Evolutionary conservation across 1,284 basidiomycete species (phyloP), one percentile per base, ranked within the genome.

Genomic region (Ceratobasidium theobromae): DNA sequence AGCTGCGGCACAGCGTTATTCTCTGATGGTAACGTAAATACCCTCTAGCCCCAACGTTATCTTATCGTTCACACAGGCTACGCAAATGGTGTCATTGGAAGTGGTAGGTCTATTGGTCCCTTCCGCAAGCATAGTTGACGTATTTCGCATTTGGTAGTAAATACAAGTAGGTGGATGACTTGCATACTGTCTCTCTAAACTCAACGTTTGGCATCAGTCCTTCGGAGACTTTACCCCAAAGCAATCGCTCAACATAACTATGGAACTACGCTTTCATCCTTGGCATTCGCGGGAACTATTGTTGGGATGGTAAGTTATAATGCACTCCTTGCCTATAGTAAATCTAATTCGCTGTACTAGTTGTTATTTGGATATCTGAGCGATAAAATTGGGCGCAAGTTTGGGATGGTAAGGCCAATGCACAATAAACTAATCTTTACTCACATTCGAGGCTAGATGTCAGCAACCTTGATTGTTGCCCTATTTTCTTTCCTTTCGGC

Each of bases 361-460:
- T 62, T 35, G 16, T 51, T 71, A 6, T 81, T 81, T 58, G 80
- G 80, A 25, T 92, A 86, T 74, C 77, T 94, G 65, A 91, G 89
- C 6, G 95, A 97, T 75, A 90, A 89, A 74, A 72, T 94, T 66
- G 94, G 94, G 6, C 85, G 95, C 62, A 95, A 95, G 73, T 88
- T 87, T 72, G 91, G 93, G 66, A 94, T 93, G 92, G 86, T 88
- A 69, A 71, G 82, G 27, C 70, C 72, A 6, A 70, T 74, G 53
- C 72, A 6, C 4, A 16, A n/a, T 9, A 27, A 21, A n/a, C n/a
- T 35, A 33, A 32, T 67, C 18, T 28, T 28, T 16, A 46, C 30
- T 27, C 18, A 14, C n/a, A 16, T 38, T n/a, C n/a, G n/a, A n/a
- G n/a, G n/a, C n/a, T 69, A 89, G 87, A 88, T 93, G 85, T 73